These are phyloP conservation scores for Phtheirospermum japonicum DNA, from an alignment of 257 asterid species.

Conservation along the genomic window DNA sequence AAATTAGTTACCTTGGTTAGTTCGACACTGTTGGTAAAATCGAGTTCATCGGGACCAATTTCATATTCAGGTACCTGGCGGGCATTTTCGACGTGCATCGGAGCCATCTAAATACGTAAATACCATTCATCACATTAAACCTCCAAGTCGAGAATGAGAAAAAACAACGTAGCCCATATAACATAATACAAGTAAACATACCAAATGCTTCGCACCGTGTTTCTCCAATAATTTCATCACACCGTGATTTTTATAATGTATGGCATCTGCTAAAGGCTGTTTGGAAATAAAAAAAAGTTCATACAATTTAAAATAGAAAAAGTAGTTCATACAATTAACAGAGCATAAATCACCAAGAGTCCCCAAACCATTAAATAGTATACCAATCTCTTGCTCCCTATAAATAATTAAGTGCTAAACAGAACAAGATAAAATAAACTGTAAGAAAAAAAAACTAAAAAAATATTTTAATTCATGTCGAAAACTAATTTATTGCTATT, in stretches of 20 bases:
- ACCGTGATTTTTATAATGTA: slow-evolving; percentile 76
- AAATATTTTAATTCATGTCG: too few species aligned
- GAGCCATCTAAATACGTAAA: slow-evolving; percentile 63
- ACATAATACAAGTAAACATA: slow-evolving; percentile 33
- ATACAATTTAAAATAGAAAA: too few species aligned
- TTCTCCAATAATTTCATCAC: slow-evolving; percentile 77
- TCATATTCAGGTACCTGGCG: slow-evolving; percentile 93
- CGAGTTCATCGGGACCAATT: slow-evolving; percentile 75
- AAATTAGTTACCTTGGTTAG: slow-evolving; percentile 60
- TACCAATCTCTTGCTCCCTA: background rate
- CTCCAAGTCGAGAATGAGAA: slow-evolving; percentile 5
- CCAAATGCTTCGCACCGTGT: slow-evolving; percentile 66
- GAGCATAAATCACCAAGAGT: background rate
- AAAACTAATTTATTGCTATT: too few species aligned
- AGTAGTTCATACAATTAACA: too few species aligned
- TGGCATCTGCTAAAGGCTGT: slow-evolving; percentile 92
- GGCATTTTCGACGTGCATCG: slow-evolving; percentile 74
- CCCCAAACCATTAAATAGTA: background rate
- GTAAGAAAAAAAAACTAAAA: too few species aligned
- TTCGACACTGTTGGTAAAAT: slow-evolving; percentile 66
- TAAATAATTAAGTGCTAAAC: background rate
- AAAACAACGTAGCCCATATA: background rate
- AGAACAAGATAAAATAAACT: too few species aligned
- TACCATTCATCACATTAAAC: slow-evolving; percentile 12
- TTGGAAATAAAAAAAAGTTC: slow-evolving; percentile 14